Evolutionary conservation across 164 flowering plant species (phyloP), one percentile per base, ranked within the genome.

Genomic region (Aristolochia contorta): DNA sequence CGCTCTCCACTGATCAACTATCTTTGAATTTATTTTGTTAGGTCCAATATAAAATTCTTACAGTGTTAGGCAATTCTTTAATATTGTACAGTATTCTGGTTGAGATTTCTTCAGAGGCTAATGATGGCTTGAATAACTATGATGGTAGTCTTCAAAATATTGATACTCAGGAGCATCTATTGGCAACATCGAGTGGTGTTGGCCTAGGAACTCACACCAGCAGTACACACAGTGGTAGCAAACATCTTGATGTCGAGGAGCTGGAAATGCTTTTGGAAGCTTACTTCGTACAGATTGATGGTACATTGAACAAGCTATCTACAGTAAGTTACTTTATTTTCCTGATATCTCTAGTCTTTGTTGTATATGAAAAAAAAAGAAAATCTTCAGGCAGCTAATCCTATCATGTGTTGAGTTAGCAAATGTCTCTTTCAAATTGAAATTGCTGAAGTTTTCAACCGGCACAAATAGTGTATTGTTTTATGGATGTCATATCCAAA

Each of bases 241-340:
- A 86, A 60, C 75, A 78, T 50, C 82, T 86, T 59, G 94, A 93
- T 74, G 92, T 93, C 12, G 96, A 86, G 72, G 97, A 89, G 75
- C 94, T 93, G 37, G 98, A 89, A 69, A 89, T 93, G 97, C 97
- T 93, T 16, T 67, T 93, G 71, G 98, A 89, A 76, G 97, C 98
- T 12, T 93, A 93, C 75, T 92, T 92, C 70, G 97, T 90, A 58
- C 94, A 93, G 70, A 86, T 93, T 59, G 98, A 87, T 69, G 97
- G 99, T 25, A 86, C 92, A 58, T 57, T 86, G 66, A 88, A 90
- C 77, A 87, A 88, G 60, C 67, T 93, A 19, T 87, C 97, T 57
- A 83, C 96, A 60, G 98, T 92, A 83, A 3, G 43, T 37, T 37
- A 6, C 43, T 10, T 37, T 7, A 6, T 6, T 3, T 37, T 37